Percentiles rank a stretch among this genome's conserved stretches.
Evolutionary conservation across 2,329 filamentous ascomycete genomes (phyloP).

Genomic region (Fusarium fracticaudum): DNA sequence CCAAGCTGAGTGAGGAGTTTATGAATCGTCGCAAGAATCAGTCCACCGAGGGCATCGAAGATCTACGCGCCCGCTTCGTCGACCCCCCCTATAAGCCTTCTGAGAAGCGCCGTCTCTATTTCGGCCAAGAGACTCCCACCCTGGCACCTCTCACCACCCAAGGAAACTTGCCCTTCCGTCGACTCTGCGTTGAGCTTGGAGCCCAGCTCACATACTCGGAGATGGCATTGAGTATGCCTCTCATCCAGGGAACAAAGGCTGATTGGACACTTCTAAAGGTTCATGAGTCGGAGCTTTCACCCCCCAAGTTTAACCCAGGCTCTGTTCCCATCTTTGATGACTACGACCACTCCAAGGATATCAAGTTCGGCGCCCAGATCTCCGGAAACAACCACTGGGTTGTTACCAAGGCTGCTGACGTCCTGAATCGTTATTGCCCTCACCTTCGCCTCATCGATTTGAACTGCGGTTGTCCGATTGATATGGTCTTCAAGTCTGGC

Average conservation of each 20-base stretch:
- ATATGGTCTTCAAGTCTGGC: constrained; percentile 88
- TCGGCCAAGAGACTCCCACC: constrained; percentile 90
- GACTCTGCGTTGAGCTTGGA: constrained; percentile 88
- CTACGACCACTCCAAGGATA: constrained; percentile 84
- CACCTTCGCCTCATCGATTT: constrained; percentile 90
- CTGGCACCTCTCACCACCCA: constrained; percentile 97
- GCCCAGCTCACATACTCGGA: constrained; percentile 96
- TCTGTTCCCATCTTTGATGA: constrained; percentile 68
- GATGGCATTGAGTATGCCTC: constrained; percentile 92
- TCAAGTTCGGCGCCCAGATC: constrained; percentile 93
- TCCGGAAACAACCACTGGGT: constrained; percentile 92
- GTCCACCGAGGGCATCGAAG: constrained; percentile 61
- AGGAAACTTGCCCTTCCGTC: constrained; percentile 93
- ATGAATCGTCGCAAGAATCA: constrained; percentile 56
- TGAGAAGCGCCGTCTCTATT: constrained; percentile 94
- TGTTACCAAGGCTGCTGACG: constrained; percentile 87
- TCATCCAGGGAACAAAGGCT: constrained; percentile 87
- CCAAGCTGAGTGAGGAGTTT: constrained; percentile 51
- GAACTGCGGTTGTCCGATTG: constrained; percentile 97
- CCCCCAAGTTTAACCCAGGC: constrained; percentile 72
- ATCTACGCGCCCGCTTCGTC: constrained; percentile 81
- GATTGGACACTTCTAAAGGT: constrained; percentile 97
- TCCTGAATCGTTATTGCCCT: constrained; percentile 79
- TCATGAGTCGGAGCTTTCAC: constrained; percentile 81
- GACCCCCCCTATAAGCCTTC: constrained; percentile 90